Conservation (phyloP, 1,139 yeast species). For the Scheffersomyces illinoinensis region DNA sequence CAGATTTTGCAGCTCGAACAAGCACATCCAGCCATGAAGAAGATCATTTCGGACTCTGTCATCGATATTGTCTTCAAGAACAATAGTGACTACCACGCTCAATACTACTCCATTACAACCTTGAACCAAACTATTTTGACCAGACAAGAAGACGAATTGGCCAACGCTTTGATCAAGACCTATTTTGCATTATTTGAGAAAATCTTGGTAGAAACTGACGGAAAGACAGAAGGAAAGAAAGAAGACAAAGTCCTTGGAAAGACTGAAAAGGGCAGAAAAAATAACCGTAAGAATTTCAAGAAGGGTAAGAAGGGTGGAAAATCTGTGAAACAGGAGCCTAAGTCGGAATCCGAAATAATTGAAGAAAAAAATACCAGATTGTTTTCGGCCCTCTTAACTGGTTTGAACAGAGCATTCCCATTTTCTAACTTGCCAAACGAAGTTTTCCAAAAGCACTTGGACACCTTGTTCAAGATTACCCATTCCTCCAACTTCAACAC, state of each 20-base stretch:
- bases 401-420: conserved; percentile 95
- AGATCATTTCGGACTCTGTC: conserved; percentile 73
- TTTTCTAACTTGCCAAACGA: conserved; percentile 76
- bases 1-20: conserved; percentile 79
- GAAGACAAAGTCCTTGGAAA: conserved; percentile 39
- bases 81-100: conserved; percentile 79
- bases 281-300: conserved; percentile 49
- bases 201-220: conserved; percentile 68
- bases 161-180: conserved; percentile 79
- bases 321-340: conserved; percentile 63
- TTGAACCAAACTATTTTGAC: conserved; percentile 91
- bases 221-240: conserved; percentile 36
- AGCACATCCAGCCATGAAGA: conserved; percentile 95
- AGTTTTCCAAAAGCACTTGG: conserved; percentile 74
- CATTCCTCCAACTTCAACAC: conserved; percentile 95
- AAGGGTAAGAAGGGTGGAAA: conserved; percentile 77
- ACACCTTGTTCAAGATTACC: conserved; percentile 84
- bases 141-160: conserved; percentile 70
- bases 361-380: conserved; percentile 86
- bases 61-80: conserved; percentile 79
- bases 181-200: conserved; percentile 88
- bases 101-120: conserved; percentile 84
- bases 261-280: conserved; percentile 54
- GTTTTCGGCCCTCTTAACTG: conserved; percentile 90
- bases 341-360: conserved; percentile 67